Conservation (phyloP, 345 rosid genomes). For the Salix purpurea region DNA sequence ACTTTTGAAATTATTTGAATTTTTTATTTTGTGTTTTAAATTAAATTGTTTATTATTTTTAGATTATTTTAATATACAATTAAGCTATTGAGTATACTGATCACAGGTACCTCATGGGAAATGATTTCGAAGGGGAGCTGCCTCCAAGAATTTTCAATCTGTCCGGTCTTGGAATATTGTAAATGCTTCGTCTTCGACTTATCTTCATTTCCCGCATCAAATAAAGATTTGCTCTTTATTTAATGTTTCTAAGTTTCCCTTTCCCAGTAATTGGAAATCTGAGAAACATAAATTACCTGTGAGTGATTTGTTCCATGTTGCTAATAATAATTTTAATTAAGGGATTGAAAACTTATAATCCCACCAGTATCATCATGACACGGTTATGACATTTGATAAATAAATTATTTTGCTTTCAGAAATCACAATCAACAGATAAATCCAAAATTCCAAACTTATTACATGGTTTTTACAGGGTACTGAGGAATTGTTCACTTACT, state of each 20-base stretch:
- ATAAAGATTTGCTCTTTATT: background rate
- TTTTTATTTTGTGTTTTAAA: too few relatives aligned
- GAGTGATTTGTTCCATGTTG: background rate
- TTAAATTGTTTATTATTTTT: too few relatives aligned
- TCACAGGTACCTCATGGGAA: too few relatives aligned
- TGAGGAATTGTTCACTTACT: conserved; percentile 14
- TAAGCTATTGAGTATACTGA: background rate
- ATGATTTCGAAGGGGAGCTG: too few relatives aligned
- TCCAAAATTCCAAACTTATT: background rate
- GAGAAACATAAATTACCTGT: background rate
- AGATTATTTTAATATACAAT: too few relatives aligned
- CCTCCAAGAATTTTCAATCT: too few relatives aligned
- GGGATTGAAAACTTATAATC: too few relatives aligned
- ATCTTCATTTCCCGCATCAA: background rate
- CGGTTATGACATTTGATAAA: too few relatives aligned
- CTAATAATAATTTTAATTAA: too few relatives aligned
- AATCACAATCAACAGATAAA: background rate
- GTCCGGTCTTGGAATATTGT: fast-evolving
- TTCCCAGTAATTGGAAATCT: conserved; percentile 6
- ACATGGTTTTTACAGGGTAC: conserved; percentile 7
- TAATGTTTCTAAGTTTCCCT: background rate
- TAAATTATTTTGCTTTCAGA: too few relatives aligned
- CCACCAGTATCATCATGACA: too few relatives aligned
- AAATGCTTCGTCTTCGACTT: background rate
- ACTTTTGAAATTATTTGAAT: too few relatives aligned